Conservation (phyloP, 2,329 filamentous ascomycete species). For the Fusarium vanettenii region DNA sequence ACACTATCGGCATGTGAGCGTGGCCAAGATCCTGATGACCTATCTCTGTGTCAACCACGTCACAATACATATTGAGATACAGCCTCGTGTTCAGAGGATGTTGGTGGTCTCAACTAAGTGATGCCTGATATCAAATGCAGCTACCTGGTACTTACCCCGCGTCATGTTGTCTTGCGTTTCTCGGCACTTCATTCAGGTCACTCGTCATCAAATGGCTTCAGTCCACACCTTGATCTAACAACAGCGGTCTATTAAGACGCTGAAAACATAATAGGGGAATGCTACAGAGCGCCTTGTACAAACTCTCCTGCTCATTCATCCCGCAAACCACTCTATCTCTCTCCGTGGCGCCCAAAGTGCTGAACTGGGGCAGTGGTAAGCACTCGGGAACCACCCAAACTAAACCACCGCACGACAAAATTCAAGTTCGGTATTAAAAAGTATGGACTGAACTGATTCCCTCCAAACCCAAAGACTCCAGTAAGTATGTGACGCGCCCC, state of each 20-base stretch:
- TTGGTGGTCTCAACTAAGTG: background rate
- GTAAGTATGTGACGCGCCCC: slow-evolving; percentile 51
- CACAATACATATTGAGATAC: background rate
- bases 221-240: slow-evolving; percentile 25
- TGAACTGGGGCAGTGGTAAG: slow-evolving; percentile 27
- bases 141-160: background rate
- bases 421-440: slow-evolving; percentile 51
- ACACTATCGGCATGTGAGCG: background rate
- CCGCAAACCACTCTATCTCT: slow-evolving; percentile 38
- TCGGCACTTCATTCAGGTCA: background rate
- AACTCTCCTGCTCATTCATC: slow-evolving; percentile 34
- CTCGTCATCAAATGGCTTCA: slow-evolving; percentile 3
- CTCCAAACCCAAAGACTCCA: slow-evolving; percentile 55
- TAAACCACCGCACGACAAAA: slow-evolving; percentile 38
- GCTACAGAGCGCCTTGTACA: slow-evolving; percentile 43
- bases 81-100: background rate
- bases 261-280: slow-evolving; percentile 38
- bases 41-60: background rate
- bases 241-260: slow-evolving; percentile 46
- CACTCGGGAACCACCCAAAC: slow-evolving; percentile 31
- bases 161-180: background rate
- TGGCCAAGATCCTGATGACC: background rate
- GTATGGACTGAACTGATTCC: slow-evolving; percentile 50
- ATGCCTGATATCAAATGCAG: background rate
- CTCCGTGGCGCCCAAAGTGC: slow-evolving; percentile 30